Conservation (phyloP, 192 early-diverging fungal genomes). For the Martensiomyces pterosporus region DNA sequence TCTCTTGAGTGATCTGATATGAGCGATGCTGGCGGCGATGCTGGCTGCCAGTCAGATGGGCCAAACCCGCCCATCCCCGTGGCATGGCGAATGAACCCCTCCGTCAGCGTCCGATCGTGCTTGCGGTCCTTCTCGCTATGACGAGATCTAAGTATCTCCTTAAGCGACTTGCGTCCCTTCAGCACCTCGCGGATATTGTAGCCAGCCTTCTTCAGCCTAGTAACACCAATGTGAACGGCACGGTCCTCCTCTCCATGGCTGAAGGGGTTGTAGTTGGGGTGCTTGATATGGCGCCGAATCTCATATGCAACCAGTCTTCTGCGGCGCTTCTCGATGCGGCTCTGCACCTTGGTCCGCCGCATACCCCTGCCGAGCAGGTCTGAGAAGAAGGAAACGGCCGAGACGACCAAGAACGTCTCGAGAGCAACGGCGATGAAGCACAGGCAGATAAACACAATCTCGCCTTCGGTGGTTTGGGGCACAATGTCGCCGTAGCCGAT, state of each 20-base stretch:
- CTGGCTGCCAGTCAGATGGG: slow-evolving; percentile 28
- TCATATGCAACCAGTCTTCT: slow-evolving; percentile 42
- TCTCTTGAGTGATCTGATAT: no score
- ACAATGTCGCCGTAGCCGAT: slow-evolving; percentile 50
- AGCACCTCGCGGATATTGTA: slow-evolving; percentile 13
- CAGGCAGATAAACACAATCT: slow-evolving; percentile 45
- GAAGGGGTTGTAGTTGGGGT: slow-evolving; percentile 50
- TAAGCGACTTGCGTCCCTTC: slow-evolving; percentile 11
- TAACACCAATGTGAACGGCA: slow-evolving; percentile 18
- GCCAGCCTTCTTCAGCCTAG: slow-evolving; percentile 18
- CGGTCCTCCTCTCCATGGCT: slow-evolving; percentile 32
- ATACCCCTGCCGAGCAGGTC: slow-evolving; percentile 22
- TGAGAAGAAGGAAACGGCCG: slow-evolving; percentile 39
- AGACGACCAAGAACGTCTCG: slow-evolving; percentile 49
- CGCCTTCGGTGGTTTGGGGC: slow-evolving; percentile 31
- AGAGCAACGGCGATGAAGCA: slow-evolving; percentile 47
- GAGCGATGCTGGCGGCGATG: slow-evolving; percentile 15
- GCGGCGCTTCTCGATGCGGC: slow-evolving; percentile 35
- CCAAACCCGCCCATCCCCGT: slow-evolving; percentile 43
- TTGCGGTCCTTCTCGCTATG: slow-evolving; percentile 17
- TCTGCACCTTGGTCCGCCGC: slow-evolving; percentile 33
- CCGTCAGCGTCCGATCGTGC: slow-evolving; percentile 28
- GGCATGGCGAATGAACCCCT: slow-evolving; percentile 41
- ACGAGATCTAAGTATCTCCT: slow-evolving; percentile 8
- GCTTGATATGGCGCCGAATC: slow-evolving; percentile 51